These are phyloP conservation scores for Fraxinus pennsylvanica DNA, from an alignment of 257 asterid species.

Conservation along the genomic window DNA sequence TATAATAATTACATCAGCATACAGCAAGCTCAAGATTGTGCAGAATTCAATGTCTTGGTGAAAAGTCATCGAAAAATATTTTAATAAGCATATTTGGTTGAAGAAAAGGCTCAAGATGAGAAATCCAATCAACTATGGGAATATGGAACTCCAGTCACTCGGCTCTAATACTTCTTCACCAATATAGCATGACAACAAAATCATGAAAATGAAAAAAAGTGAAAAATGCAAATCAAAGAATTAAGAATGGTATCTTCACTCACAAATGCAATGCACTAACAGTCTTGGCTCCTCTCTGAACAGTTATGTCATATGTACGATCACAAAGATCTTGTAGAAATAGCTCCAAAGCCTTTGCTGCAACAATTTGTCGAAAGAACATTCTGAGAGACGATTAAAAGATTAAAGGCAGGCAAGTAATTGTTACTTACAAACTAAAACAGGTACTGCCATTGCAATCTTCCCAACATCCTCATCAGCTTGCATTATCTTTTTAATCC, in stretches of 20 bases:
- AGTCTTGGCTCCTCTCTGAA: conserved; percentile 95
- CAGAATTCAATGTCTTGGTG: background rate
- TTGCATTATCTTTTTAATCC: conserved; percentile 94
- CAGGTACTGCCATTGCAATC: conserved; percentile 96
- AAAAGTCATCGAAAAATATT: background rate
- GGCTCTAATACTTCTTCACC: background rate
- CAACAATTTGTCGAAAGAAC: conserved; percentile 31
- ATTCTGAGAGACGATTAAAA: conserved; percentile 14
- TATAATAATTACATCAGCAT: background rate
- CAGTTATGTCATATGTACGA: conserved; percentile 90
- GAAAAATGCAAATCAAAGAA: conserved; percentile 7
- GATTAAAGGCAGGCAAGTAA: conserved; percentile 5
- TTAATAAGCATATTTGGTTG: background rate
- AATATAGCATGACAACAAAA: background rate
- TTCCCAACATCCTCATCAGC: conserved; percentile 98
- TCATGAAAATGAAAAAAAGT: background rate
- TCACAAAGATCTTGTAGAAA: conserved; percentile 99
- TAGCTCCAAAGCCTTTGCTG: conserved; percentile 96
- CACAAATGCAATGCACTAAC: conserved; percentile 89
- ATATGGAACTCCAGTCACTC: background rate
- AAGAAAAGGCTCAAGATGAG: conserved; percentile 1
- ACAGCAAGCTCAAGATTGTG: background rate
- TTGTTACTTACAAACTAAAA: conserved; percentile 74
- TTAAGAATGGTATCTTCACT: conserved; percentile 38
- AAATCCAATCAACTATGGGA: background rate